Evolutionary conservation across 2,329 filamentous ascomycete genomes (phyloP).

Genomic region (Phaeosphaeria sp.): DNA sequence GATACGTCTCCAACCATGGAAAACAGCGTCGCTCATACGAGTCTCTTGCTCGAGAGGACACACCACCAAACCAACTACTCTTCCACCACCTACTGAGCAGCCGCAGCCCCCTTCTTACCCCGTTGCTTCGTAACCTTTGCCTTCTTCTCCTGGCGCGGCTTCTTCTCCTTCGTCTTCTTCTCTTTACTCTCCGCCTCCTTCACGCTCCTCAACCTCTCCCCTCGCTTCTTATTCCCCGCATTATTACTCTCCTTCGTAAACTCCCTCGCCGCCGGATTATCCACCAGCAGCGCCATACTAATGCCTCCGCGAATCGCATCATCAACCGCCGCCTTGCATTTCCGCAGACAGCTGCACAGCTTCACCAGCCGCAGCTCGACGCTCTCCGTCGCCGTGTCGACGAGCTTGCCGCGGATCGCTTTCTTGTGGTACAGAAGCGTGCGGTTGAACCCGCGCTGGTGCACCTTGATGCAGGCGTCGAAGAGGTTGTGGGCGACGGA

Average conservation of each 20-base stretch:
- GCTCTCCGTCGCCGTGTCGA: slow-evolving; percentile 20
- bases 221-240: slow-evolving; percentile 28
- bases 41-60: not conserved
- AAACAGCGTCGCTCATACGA: not conserved
- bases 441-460: slow-evolving; percentile 32
- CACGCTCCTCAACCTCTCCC: slow-evolving; percentile 11
- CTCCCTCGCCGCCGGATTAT: slow-evolving; percentile 31
- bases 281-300: slow-evolving; percentile 27
- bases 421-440: slow-evolving; percentile 31
- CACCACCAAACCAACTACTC: not conserved
- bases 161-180: not conserved
- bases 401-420: slow-evolving; percentile 29
- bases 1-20: not conserved
- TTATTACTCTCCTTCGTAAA: slow-evolving; percentile 35
- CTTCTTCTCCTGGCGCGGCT: not conserved
- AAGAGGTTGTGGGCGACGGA: slow-evolving; percentile 40
- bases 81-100: not conserved
- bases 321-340: slow-evolving; percentile 33
- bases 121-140: not conserved
- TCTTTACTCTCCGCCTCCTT: slow-evolving; percentile 5
- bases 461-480: slow-evolving; percentile 30
- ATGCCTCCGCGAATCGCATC: slow-evolving; percentile 36
- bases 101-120: not conserved
- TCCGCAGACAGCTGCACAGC: slow-evolving; percentile 27
- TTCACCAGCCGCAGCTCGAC: slow-evolving; percentile 26